phyloP scores from a whole-genome alignment of 768 basidiomycete species.

The Chalciporus sphaerocephalus region DNA sequence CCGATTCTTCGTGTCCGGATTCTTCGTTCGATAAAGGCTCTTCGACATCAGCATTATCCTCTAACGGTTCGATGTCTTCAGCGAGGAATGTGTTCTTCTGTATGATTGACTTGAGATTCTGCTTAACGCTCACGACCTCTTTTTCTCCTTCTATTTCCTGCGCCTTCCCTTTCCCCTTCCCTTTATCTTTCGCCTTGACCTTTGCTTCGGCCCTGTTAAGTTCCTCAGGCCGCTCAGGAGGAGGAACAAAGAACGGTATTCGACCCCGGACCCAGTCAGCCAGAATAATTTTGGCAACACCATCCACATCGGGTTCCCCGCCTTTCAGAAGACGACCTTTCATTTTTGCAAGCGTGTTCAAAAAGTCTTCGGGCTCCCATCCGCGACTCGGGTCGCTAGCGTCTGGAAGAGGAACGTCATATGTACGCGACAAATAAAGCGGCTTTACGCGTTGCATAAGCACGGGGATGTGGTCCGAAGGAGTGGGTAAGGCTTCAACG shows the following conservation, averaged over 20 bases:
- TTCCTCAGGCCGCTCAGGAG: slow-evolving; percentile 77
- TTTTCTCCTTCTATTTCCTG: slow-evolving; percentile 32
- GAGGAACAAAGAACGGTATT: slow-evolving; percentile 93
- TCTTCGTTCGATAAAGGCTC: slow-evolving; percentile 29
- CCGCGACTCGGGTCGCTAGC: slow-evolving; percentile 44
- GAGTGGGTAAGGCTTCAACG: slow-evolving; percentile 89
- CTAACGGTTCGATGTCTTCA: slow-evolving; percentile 73
- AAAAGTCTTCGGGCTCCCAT: slow-evolving; percentile 75
- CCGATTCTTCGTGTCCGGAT: slow-evolving; percentile 42
- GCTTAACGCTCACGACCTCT: slow-evolving; percentile 64
- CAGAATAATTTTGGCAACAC: slow-evolving; percentile 90
- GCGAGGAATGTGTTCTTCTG: slow-evolving; percentile 84
- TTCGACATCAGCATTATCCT: slow-evolving; percentile 41
- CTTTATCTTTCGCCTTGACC: slow-evolving; percentile 51
- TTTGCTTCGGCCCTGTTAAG: slow-evolving; percentile 57
- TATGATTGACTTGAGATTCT: slow-evolving; percentile 82
- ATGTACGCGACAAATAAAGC: slow-evolving; percentile 83
- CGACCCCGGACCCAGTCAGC: slow-evolving; percentile 97
- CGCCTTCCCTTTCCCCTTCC: slow-evolving; percentile 36
- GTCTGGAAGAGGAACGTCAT: slow-evolving; percentile 65
- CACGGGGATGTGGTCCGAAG: slow-evolving; percentile 86
- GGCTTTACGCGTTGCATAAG: slow-evolving; percentile 91
- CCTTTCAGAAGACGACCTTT: slow-evolving; percentile 90
- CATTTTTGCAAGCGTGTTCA: slow-evolving; percentile 83
- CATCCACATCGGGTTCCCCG: slow-evolving; percentile 89